Conservation (phyloP, 2,329 filamentous ascomycete species). For the Clonostachys rosea region DNA sequence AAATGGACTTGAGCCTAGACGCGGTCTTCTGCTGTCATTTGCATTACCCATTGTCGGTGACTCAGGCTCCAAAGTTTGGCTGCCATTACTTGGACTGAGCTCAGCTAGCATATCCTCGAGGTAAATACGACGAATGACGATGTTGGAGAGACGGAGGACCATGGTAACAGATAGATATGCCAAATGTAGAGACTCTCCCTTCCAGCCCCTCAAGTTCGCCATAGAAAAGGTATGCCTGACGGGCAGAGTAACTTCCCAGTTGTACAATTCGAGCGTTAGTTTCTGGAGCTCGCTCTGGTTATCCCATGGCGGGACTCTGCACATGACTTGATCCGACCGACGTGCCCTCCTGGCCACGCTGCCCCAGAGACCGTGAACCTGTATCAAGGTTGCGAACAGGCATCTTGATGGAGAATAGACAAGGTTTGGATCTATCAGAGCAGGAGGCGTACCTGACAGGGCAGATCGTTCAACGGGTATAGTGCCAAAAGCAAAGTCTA, state of each 20-base stretch:
- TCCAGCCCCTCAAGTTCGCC: constrained; percentile 28
- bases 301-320: constrained; percentile 14
- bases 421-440: constrained; percentile 1
- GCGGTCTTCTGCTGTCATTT: too few species aligned
- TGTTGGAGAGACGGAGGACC: constrained; percentile 26
- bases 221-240: constrained; percentile 21
- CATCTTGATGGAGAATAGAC: constrained; percentile 7
- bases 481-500: constrained; percentile 27
- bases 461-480: constrained; percentile 19
- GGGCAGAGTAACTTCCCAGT: constrained; percentile 22
- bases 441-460: constrained; percentile 21
- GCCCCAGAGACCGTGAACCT: constrained; percentile 29
- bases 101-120: constrained; percentile 19
- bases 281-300: constrained; percentile 13
- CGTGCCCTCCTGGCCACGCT: constrained; percentile 22
- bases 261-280: constrained; percentile 9
- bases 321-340: constrained; percentile 5
- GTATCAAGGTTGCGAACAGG: constrained; percentile 28
- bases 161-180: constrained; percentile 27
- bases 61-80: background rate
- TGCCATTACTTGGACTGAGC: constrained; percentile 2
- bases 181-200: constrained; percentile 24
- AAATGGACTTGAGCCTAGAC: too few species aligned
- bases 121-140: constrained; percentile 24
- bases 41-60: too few species aligned